These are phyloP conservation scores for Anacardium occidentale DNA, from an alignment of 345 rosid species.

Conservation along the genomic window DNA sequence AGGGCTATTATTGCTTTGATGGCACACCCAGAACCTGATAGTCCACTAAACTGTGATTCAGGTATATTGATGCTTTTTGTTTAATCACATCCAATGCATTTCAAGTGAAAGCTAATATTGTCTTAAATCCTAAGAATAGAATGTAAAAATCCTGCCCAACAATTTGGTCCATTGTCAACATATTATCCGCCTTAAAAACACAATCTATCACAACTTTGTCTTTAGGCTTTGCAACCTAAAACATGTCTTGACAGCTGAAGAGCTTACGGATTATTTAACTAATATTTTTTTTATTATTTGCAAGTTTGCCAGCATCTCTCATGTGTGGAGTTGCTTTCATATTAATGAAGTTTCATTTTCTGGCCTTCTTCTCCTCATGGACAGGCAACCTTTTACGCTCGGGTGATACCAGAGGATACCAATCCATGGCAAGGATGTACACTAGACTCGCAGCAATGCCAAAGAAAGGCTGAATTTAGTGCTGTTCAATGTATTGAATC, in stretches of 20 bases:
- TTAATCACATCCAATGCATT: slow-evolving; percentile 8
- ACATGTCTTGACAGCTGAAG: too few species aligned
- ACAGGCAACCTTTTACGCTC: slow-evolving; percentile 90
- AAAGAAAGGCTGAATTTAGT: slow-evolving; percentile 65
- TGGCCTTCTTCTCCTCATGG: not conserved
- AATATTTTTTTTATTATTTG: too few species aligned
- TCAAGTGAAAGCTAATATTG: not conserved
- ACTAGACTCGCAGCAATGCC: slow-evolving; percentile 88
- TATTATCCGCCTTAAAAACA: too few species aligned
- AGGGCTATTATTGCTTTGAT: slow-evolving; percentile 95
- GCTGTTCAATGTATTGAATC: not conserved
- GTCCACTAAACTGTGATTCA: slow-evolving; percentile 97
- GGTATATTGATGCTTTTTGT: slow-evolving; percentile 39
- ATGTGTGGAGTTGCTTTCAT: not conserved
- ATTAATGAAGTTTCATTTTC: not conserved
- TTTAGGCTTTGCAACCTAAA: too few species aligned
- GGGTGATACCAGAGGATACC: slow-evolving; percentile 88
- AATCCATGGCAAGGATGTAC: slow-evolving; percentile 97
- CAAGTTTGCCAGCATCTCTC: too few species aligned
- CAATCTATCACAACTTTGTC: too few species aligned
- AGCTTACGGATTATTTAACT: too few species aligned
- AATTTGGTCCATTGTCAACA: too few species aligned
- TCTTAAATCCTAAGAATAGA: not conserved
- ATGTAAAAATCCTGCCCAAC: too few species aligned
- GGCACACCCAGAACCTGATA: slow-evolving; percentile 98